Percentiles rank a stretch among this genome's conserved stretches.
Evolutionary conservation across 495 filamentous ascomycete genomes (phyloP).

Genomic region (Aspergillus sclerotioniger): DNA sequence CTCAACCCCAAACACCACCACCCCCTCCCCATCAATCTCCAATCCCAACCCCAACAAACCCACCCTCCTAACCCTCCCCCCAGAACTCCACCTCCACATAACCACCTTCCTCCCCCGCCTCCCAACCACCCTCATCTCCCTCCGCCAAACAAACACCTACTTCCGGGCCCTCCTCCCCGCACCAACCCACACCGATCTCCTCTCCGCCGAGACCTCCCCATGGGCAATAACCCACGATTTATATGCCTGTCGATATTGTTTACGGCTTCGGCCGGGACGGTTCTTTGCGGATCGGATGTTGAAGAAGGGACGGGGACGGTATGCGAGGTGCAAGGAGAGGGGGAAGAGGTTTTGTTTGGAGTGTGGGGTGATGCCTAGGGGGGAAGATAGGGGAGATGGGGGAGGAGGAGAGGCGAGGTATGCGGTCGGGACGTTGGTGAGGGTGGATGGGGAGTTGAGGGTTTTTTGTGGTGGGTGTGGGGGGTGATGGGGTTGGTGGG

Average conservation of each 20-base stretch:
- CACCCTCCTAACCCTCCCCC: constrained; percentile 37
- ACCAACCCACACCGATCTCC: constrained; percentile 27
- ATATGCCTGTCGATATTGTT: constrained; percentile 40
- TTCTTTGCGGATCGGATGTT: constrained; percentile 36
- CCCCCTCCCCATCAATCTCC: constrained; percentile 42
- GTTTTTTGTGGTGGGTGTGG: constrained; percentile 34
- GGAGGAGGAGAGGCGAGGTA: constrained; percentile 28
- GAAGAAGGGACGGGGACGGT: constrained; percentile 21
- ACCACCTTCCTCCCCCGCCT: constrained; percentile 53
- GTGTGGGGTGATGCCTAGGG: constrained; percentile 32
- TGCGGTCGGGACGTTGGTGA: constrained; percentile 29
- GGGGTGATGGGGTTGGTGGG: constrained; percentile 12
- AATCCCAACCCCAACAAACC: not conserved
- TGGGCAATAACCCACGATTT: constrained; percentile 27
- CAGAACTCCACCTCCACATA: constrained; percentile 57
- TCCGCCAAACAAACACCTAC: constrained; percentile 47
- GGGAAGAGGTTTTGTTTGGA: constrained; percentile 36
- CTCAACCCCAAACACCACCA: constrained; percentile 52
- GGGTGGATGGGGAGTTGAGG: constrained; percentile 19
- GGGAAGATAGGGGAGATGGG: constrained; percentile 8
- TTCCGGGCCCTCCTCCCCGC: constrained; percentile 25
- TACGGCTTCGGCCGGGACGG: constrained; percentile 28
- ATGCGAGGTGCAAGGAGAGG: constrained; percentile 16
- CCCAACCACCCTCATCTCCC: constrained; percentile 53
- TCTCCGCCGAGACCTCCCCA: constrained; percentile 25